Conservation (phyloP, 139 green algal species). For the Chlamydomonas incerta region DNA sequence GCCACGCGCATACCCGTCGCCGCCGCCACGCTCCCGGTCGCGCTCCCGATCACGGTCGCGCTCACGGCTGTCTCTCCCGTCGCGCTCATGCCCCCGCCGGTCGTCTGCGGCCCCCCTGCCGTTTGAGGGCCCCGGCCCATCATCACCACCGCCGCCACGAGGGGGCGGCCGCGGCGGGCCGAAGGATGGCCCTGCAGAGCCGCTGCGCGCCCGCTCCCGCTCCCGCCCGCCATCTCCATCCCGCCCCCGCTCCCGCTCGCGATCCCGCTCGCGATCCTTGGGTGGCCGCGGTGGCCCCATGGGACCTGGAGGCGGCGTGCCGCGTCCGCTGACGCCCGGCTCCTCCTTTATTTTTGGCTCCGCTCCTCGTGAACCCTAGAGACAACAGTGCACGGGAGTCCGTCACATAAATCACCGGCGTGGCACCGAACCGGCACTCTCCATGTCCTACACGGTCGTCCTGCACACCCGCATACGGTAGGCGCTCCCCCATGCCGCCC, state of each 20-base stretch:
- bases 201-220: neutral
- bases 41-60: neutral
- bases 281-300: no score
- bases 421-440: no score
- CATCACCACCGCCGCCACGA: neutral
- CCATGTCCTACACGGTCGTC: no score
- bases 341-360: neutral
- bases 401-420: no score
- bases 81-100: neutral
- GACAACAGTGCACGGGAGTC: no score
- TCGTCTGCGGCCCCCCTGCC: neutral
- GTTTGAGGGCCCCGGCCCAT: neutral
- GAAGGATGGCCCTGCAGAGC: neutral
- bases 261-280: neutral
- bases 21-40: neutral
- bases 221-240: neutral
- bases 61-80: neutral
- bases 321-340: neutral
- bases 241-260: neutral
- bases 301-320: no score
- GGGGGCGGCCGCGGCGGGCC: slow-evolving; percentile 25
- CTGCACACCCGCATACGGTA: no score
- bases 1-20: neutral
- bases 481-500: no score
- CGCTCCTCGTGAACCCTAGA: neutral